Evolutionary conservation across 2,329 filamentous ascomycete species (phyloP).

Genomic region (Arthrinium phaeospermum): DNA sequence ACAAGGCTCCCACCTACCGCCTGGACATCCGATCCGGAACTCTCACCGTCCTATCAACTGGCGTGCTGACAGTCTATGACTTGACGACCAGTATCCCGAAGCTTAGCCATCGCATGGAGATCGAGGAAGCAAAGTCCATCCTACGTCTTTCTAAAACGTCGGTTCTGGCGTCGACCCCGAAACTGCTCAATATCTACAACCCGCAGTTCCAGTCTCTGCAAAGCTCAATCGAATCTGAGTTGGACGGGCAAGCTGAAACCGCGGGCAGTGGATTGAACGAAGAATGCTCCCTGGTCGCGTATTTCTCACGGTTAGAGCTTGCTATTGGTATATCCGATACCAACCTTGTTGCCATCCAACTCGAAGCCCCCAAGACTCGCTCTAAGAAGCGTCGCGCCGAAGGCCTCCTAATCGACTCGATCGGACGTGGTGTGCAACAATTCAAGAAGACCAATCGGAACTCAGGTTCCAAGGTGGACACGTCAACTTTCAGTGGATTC

Average conservation of each 20-base stretch:
- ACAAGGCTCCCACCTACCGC: slow-evolving; percentile 47
- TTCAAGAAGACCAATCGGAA: slow-evolving; percentile 41
- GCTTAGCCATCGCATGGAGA: slow-evolving; percentile 58
- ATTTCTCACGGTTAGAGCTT: slow-evolving; percentile 70
- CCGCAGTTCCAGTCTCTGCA: slow-evolving; percentile 70
- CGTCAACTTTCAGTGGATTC: slow-evolving; percentile 42
- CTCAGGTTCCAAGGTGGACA: slow-evolving; percentile 18
- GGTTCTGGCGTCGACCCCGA: slow-evolving; percentile 64
- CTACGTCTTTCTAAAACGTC: slow-evolving; percentile 70
- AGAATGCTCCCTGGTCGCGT: slow-evolving; percentile 57
- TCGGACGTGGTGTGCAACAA: slow-evolving; percentile 66
- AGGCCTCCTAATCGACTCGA: slow-evolving; percentile 74
- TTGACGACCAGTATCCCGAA: slow-evolving; percentile 67
- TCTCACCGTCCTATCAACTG: slow-evolving; percentile 63
- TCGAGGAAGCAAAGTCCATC: slow-evolving; percentile 64
- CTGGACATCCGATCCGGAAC: slow-evolving; percentile 69
- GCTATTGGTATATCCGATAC: slow-evolving; percentile 69
- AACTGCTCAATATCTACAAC: slow-evolving; percentile 69
- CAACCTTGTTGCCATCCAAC: slow-evolving; percentile 70
- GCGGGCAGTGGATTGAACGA: slow-evolving; percentile 32
- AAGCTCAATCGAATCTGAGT: slow-evolving; percentile 51
- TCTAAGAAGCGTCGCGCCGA: slow-evolving; percentile 60
- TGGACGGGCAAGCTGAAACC: slow-evolving; percentile 47
- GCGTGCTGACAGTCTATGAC: slow-evolving; percentile 65
- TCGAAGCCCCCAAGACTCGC: slow-evolving; percentile 65